Conservation (phyloP, 2,329 filamentous ascomycete genomes). For the Pseudogymnoascus sp. region DNA sequence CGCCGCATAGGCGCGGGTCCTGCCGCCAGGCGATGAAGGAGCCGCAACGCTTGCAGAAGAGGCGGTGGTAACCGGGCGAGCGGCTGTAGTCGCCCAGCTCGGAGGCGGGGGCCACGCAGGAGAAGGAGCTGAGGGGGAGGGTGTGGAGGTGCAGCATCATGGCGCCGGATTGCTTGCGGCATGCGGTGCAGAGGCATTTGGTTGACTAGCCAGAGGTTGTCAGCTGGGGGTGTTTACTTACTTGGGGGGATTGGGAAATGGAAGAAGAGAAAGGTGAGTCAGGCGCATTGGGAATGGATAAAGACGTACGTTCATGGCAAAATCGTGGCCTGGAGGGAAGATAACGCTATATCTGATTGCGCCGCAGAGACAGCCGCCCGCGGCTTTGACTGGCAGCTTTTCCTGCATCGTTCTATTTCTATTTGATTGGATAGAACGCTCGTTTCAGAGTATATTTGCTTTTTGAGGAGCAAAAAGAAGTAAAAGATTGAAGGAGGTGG, state of each 20-base stretch:
- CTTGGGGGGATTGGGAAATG: neutral
- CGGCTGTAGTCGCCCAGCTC: constrained; percentile 35
- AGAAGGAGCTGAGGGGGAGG: constrained; percentile 31
- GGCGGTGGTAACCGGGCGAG: constrained; percentile 35
- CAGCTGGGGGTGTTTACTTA: neutral
- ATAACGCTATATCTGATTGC: constrained; percentile 42
- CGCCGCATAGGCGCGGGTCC: neutral
- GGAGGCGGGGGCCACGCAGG: constrained; percentile 22
- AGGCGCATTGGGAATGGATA: constrained; percentile 1
- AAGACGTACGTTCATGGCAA: constrained; percentile 29
- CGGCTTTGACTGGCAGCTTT: constrained; percentile 26
- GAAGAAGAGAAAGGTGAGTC: neutral
- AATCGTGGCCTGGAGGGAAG: constrained; percentile 41
- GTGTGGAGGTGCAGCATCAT: constrained; percentile 38
- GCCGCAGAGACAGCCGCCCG: constrained; percentile 46
- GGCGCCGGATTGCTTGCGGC: constrained; percentile 44
- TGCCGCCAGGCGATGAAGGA: constrained; percentile 41
- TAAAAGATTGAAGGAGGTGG: neutral
- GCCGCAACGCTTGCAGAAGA: constrained; percentile 45
- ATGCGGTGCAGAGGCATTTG: constrained; percentile 50
- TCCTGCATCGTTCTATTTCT: neutral
- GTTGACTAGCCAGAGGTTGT: constrained; percentile 29
- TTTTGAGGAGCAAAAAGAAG: neutral
- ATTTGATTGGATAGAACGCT: neutral
- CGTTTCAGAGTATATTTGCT: neutral